These are phyloP conservation scores for Xanthoconium stramineum DNA, from an alignment of 768 basidiomycete species.

Conservation along the genomic window DNA sequence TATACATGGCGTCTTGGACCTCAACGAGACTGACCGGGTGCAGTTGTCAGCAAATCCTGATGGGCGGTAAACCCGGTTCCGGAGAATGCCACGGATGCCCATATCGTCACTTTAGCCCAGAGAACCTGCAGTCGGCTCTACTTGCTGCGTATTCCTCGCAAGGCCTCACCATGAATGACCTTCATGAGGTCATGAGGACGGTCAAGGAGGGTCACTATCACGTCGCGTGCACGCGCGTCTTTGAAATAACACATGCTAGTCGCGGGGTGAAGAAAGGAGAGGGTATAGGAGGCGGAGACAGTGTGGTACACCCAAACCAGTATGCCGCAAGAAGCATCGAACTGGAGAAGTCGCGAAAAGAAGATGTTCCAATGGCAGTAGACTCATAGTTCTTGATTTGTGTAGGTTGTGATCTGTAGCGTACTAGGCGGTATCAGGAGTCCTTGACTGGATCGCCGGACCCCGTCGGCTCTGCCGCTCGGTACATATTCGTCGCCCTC, in stretches of 20 bases:
- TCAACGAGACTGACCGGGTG: constrained; percentile 1
- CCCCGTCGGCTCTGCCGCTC: constrained; percentile 8
- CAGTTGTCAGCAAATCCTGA: constrained; percentile 90
- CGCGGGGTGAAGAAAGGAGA: constrained; percentile 83
- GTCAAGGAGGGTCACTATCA: constrained; percentile 86
- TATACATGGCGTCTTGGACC: constrained; percentile 7
- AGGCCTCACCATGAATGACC: constrained; percentile 63
- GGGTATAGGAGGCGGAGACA: constrained; percentile 81
- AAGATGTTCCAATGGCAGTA: constrained; percentile 42
- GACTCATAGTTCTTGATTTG: constrained; percentile 16
- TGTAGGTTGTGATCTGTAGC: background rate
- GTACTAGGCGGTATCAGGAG: constrained; percentile 20
- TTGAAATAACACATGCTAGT: constrained; percentile 82
- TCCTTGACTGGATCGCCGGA: constrained; percentile 10
- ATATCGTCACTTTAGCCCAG: constrained; percentile 81
- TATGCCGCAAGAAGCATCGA: constrained; percentile 76
- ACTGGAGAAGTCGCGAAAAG: constrained; percentile 45
- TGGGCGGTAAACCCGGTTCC: constrained; percentile 60
- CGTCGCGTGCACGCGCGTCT: constrained; percentile 95
- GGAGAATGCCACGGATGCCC: constrained; percentile 85
- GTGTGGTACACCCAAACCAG: constrained; percentile 92
- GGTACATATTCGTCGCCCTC: constrained; percentile 5
- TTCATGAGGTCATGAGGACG: constrained; percentile 77
- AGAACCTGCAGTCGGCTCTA: constrained; percentile 78
- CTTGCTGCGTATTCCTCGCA: constrained; percentile 61